Evolutionary conservation across 176 grass and related monocot species (phyloP).

Genomic region (barley (Hordeum vulgare)): DNA sequence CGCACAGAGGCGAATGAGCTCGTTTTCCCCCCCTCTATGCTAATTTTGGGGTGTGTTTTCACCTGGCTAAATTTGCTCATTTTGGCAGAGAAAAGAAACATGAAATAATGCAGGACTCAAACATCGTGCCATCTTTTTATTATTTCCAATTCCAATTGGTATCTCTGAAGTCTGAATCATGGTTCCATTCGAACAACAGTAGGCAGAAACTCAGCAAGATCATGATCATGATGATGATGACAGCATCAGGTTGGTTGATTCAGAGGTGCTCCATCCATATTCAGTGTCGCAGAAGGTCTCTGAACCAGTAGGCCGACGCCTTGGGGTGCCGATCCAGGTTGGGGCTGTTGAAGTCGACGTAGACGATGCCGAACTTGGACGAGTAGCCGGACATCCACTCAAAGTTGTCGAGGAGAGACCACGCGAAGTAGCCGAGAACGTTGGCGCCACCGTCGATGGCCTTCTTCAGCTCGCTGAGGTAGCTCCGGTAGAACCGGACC

Average conservation of each 20-base stretch:
- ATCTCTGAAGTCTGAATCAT: neutral
- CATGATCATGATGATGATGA: neutral
- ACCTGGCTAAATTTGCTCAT: neutral
- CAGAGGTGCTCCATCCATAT: neutral
- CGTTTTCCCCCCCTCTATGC: conserved; percentile 2
- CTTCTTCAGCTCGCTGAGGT: conserved; percentile 42
- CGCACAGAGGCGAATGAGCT: conserved; percentile 2
- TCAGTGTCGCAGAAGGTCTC: conserved; percentile 18
- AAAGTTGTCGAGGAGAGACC: conserved; percentile 70
- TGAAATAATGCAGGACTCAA: neutral
- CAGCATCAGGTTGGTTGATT: neutral
- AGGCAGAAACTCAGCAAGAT: neutral
- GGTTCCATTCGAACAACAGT: neutral
- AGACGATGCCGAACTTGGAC: conserved; percentile 55
- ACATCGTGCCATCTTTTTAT: neutral
- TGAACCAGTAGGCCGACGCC: conserved; percentile 65
- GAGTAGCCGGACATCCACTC: conserved; percentile 53
- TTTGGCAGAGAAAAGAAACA: too few species aligned
- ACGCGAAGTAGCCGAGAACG: conserved; percentile 60
- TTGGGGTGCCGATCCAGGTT: conserved; percentile 40
- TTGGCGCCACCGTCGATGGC: conserved; percentile 48
- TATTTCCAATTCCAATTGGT: neutral
- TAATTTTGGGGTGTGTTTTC: conserved; percentile 15
- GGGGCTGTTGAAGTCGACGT: conserved; percentile 40
- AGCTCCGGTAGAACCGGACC: conserved; percentile 48